Evolutionary conservation across 139 green algal species (phyloP).

Genomic region (Edaphochlamys debaryana): DNA sequence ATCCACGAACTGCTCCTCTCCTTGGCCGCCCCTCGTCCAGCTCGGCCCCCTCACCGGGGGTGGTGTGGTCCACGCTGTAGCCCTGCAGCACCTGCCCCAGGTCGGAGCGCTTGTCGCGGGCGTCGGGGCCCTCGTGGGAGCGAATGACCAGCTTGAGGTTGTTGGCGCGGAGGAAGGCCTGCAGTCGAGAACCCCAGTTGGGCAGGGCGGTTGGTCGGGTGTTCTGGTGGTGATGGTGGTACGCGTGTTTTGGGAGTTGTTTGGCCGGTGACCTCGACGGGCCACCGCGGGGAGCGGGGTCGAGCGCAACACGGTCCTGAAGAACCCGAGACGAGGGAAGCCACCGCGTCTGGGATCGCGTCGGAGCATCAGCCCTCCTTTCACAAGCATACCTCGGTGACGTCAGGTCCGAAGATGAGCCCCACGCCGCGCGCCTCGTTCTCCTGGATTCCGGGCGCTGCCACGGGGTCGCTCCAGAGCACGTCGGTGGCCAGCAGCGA

Average conservation of each 20-base stretch:
- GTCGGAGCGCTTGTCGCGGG: constrained; percentile 69
- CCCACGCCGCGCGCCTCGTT: constrained; percentile 91
- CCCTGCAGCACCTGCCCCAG: constrained; percentile 64
- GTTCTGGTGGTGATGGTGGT: neutral
- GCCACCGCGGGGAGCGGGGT: too few species aligned
- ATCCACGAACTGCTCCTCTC: too few species aligned
- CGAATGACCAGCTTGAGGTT: constrained; percentile 91
- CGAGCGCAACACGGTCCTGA: too few species aligned
- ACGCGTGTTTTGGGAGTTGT: too few species aligned
- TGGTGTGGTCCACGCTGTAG: constrained; percentile 89
- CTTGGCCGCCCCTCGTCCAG: too few species aligned
- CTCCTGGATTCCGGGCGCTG: constrained; percentile 66
- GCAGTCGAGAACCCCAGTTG: neutral
- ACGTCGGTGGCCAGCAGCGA: constrained; percentile 85
- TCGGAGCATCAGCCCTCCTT: too few species aligned
- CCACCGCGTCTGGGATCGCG: too few species aligned
- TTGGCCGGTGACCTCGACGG: too few species aligned
- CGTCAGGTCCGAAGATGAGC: constrained; percentile 90
- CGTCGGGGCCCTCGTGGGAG: constrained; percentile 97
- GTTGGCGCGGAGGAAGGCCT: constrained; percentile 92
- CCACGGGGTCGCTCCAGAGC: constrained; percentile 92
- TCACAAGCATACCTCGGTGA: constrained; percentile 87
- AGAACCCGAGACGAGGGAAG: too few species aligned
- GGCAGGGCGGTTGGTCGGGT: neutral
- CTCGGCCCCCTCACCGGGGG: too few species aligned